These are phyloP conservation scores for Penicillium diatomitis DNA, from an alignment of 495 filamentous ascomycete genomes.

Conservation along the genomic window DNA sequence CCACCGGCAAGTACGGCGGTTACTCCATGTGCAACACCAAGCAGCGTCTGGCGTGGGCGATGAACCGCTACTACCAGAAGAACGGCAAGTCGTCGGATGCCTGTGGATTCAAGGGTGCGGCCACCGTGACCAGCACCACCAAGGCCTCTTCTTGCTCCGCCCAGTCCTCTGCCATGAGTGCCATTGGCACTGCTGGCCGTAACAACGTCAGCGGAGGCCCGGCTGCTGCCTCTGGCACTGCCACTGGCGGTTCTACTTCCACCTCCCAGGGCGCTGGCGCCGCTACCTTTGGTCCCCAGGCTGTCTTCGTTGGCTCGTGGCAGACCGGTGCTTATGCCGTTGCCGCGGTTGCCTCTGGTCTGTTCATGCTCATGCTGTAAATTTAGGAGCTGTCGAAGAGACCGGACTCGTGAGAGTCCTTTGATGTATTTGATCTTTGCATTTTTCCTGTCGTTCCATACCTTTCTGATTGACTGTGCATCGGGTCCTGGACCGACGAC, in stretches of 20 bases:
- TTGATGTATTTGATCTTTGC: neutral
- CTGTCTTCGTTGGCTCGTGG: conserved; percentile 53
- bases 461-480: too few species aligned
- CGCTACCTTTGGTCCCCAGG: conserved; percentile 36
- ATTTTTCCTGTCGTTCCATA: neutral
- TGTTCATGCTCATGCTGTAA: conserved; percentile 72
- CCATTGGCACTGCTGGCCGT: conserved; percentile 54
- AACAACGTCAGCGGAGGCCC: conserved; percentile 44
- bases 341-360: conserved; percentile 57
- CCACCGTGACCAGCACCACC: conserved; percentile 35
- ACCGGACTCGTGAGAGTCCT: too few species aligned
- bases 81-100: conserved; percentile 31
- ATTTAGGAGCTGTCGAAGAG: neutral
- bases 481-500: too few species aligned
- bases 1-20: conserved; percentile 69
- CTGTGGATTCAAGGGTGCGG: conserved; percentile 60
- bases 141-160: conserved; percentile 42
- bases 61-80: conserved; percentile 71
- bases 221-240: conserved; percentile 34
- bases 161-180: conserved; percentile 39
- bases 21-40: conserved; percentile 79
- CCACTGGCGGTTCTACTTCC: conserved; percentile 20
- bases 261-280: conserved; percentile 36
- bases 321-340: conserved; percentile 60
- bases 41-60: conserved; percentile 72